Percentiles rank a stretch among this genome's conserved stretches.
These are phyloP conservation scores for Starmera quercuum DNA, from an alignment of 805 yeast species.

Conservation along the genomic window DNA sequence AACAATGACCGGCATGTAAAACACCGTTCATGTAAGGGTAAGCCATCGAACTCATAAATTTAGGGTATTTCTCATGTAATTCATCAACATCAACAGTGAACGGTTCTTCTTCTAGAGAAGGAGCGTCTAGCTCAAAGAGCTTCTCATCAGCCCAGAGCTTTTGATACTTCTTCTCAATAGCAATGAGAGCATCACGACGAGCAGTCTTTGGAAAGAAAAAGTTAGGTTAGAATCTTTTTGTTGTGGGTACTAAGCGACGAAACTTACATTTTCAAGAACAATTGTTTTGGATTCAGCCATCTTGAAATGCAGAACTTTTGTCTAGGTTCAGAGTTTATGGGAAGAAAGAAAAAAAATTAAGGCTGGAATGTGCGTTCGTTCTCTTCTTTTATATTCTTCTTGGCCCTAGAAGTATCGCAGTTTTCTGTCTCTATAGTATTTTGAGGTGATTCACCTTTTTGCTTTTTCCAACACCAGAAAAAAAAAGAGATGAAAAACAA, in stretches of 20 bases:
- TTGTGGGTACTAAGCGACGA: too few species aligned
- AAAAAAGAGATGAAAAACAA: too few species aligned
- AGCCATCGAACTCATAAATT: slow-evolving; percentile 90
- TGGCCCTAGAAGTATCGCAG: too few species aligned
- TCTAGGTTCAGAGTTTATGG: too few species aligned
- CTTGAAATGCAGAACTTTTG: neutral
- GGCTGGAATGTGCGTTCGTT: too few species aligned
- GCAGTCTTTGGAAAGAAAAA: slow-evolving; percentile 59
- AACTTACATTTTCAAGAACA: slow-evolving; percentile 32
- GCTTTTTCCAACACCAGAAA: too few species aligned
- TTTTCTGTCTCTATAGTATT: too few species aligned
- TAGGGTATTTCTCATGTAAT: slow-evolving; percentile 73
- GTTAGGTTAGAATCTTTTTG: neutral
- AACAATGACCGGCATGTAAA: slow-evolving; percentile 94
- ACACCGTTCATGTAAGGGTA: slow-evolving; percentile 99
- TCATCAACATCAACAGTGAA: slow-evolving; percentile 52
- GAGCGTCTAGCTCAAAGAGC: slow-evolving; percentile 83
- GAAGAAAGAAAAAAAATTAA: too few species aligned
- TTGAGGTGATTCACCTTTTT: too few species aligned
- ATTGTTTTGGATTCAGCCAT: slow-evolving; percentile 26
- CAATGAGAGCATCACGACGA: slow-evolving; percentile 91
- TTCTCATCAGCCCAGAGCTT: slow-evolving; percentile 81
- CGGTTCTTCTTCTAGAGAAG: slow-evolving; percentile 59
- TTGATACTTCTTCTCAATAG: slow-evolving; percentile 83
- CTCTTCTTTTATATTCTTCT: too few species aligned